A percentile compares a stretch with the other conserved stretches of the same genome.
Evolutionary conservation across 129 eudicot species (phyloP).

Genomic region (Flaveria ramosissima): DNA sequence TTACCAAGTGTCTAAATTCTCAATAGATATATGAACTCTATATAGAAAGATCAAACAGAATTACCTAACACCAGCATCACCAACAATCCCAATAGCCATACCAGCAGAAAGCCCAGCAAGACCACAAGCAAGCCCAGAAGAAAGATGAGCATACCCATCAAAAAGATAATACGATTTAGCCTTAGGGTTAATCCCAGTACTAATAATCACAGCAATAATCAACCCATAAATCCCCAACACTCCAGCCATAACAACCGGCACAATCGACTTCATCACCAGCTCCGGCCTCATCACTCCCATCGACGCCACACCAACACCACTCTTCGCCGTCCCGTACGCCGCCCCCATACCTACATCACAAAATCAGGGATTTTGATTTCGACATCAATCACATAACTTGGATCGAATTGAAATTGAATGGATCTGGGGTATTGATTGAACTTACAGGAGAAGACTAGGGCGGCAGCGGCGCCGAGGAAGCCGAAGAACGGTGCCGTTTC

Average conservation of each 20-base stretch:
- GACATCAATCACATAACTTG: too few relatives aligned
- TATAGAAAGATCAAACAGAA: background rate
- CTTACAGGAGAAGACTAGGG: slow-evolving; percentile 89
- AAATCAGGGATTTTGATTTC: too few relatives aligned
- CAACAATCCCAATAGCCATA: slow-evolving; percentile 87
- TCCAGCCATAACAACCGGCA: slow-evolving; percentile 92
- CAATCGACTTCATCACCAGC: slow-evolving; percentile 85
- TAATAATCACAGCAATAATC: slow-evolving; percentile 83
- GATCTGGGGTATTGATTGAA: slow-evolving; percentile 3
- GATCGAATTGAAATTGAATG: slow-evolving; percentile 14
- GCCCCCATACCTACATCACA: slow-evolving; percentile 76
- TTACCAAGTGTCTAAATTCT: too few relatives aligned
- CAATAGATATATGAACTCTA: too few relatives aligned
- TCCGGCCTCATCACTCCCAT: slow-evolving; percentile 96
- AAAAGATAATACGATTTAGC: slow-evolving; percentile 74
- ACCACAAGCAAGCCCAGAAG: slow-evolving; percentile 88
- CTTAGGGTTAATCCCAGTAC: slow-evolving; percentile 88
- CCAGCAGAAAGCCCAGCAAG: slow-evolving; percentile 87
- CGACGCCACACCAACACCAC: slow-evolving; percentile 92
- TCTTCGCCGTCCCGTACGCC: slow-evolving; percentile 86
- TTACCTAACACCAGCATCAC: slow-evolving; percentile 84
- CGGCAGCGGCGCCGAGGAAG: slow-evolving; percentile 92
- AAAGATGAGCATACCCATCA: slow-evolving; percentile 81
- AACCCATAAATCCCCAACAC: slow-evolving; percentile 82
- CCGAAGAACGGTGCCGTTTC: slow-evolving; percentile 94